These are phyloP conservation scores for Fusarium brachygibbosum DNA, from an alignment of 2,329 filamentous ascomycete species.

Conservation along the genomic window DNA sequence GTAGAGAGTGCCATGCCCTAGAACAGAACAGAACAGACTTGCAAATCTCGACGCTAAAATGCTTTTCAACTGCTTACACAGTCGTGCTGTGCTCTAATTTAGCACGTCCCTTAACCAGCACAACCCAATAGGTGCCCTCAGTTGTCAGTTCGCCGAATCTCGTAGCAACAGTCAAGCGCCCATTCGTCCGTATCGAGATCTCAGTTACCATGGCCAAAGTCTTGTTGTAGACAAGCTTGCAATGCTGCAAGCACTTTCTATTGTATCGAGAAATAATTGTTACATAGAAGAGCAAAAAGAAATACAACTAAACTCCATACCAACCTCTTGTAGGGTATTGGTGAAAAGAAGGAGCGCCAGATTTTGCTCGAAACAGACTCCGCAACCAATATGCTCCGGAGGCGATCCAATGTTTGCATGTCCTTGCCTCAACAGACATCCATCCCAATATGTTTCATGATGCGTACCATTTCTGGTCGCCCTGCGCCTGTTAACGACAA, in stretches of 20 bases:
- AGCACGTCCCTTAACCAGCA: conserved; percentile 1
- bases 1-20: neutral
- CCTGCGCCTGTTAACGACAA: conserved; percentile 30
- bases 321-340: conserved; percentile 34
- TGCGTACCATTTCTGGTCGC: conserved; percentile 38
- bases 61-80: neutral
- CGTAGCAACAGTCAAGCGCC: neutral
- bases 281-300: conserved; percentile 8
- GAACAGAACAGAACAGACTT: neutral
- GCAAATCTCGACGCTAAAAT: neutral
- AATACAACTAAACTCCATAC: conserved; percentile 25
- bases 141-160: conserved; percentile 1
- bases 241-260: conserved; percentile 17
- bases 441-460: conserved; percentile 42
- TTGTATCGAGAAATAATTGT: conserved; percentile 18
- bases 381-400: conserved; percentile 30
- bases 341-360: conserved; percentile 21
- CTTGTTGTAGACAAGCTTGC: conserved; percentile 4
- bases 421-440: conserved; percentile 32
- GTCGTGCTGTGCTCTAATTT: conserved; percentile 8
- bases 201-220: conserved; percentile 7
- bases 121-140: neutral
- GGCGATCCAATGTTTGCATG: conserved; percentile 19
- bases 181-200: conserved; percentile 5
- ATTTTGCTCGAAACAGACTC: conserved; percentile 27